phyloP scores from a whole-genome alignment of 495 filamentous ascomycete genomes.

The Penicillium goetzii region DNA sequence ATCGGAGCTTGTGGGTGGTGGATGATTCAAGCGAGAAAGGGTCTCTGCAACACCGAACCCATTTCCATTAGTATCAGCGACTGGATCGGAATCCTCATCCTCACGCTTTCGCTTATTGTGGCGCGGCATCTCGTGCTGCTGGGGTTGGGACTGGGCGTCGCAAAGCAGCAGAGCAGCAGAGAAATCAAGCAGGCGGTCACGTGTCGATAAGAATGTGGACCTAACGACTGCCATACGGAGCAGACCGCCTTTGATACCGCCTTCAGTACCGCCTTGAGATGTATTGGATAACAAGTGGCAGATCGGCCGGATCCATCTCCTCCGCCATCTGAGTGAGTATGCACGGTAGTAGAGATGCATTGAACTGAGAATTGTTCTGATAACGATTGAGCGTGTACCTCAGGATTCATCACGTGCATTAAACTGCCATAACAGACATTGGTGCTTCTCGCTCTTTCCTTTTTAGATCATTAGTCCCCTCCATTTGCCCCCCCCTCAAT shows the following conservation, averaged over 20 bases:
- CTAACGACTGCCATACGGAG: no score
- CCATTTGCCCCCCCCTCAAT: no score
- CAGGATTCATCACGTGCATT: no score
- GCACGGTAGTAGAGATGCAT: no score
- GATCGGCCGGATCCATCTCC: neutral
- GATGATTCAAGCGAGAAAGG: slow-evolving; percentile 34
- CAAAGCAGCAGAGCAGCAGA: slow-evolving; percentile 14
- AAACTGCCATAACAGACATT: no score
- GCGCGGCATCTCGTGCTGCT: slow-evolving; percentile 25
- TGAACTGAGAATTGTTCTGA: no score
- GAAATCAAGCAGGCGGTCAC: slow-evolving; percentile 10
- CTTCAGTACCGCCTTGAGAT: neutral
- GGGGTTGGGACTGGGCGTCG: neutral
- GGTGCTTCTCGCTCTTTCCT: no score
- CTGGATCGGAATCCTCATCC: slow-evolving; percentile 32
- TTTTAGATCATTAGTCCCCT: no score
- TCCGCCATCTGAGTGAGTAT: neutral
- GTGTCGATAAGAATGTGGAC: slow-evolving; percentile 23
- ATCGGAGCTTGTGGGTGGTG: slow-evolving; percentile 14
- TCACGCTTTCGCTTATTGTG: slow-evolving; percentile 45
- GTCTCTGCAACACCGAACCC: slow-evolving; percentile 41
- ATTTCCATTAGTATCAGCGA: slow-evolving; percentile 21
- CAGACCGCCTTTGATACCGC: neutral
- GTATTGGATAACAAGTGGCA: neutral
- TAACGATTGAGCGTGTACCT: no score